Evolutionary conservation across 2,329 filamentous ascomycete genomes (phyloP).

Genomic region (Nigrospora sphaerica): DNA sequence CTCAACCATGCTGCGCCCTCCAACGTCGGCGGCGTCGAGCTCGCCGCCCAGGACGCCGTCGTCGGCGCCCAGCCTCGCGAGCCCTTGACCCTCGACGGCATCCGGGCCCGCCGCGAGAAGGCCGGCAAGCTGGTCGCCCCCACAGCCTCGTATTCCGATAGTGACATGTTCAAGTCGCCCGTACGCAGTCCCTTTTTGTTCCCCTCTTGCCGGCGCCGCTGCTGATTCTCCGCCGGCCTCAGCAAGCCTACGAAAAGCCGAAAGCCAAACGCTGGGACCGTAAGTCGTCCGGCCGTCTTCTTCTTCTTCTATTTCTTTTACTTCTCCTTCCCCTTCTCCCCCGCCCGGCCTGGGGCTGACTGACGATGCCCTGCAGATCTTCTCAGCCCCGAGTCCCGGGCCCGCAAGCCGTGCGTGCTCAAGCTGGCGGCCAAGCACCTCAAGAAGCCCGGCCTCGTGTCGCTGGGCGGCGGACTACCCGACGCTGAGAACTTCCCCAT

Average conservation of each 20-base stretch:
- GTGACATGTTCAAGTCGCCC: conserved; percentile 75
- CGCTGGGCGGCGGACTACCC: conserved; percentile 85
- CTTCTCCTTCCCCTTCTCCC: neutral
- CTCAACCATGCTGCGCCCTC: conserved; percentile 5
- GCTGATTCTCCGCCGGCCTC: conserved; percentile 7
- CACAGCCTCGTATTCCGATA: conserved; percentile 69
- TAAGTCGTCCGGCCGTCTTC: conserved; percentile 40
- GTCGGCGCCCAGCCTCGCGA: conserved; percentile 14
- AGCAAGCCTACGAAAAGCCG: conserved; percentile 53
- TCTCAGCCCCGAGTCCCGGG: conserved; percentile 55
- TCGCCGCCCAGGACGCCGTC: conserved; percentile 11
- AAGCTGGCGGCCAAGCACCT: conserved; percentile 78
- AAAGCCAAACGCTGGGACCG: conserved; percentile 79
- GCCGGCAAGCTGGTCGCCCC: conserved; percentile 67
- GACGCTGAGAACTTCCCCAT: conserved; percentile 92
- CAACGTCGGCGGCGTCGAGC: conserved; percentile 12
- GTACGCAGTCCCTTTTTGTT: conserved; percentile 32
- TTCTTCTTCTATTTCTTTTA: neutral
- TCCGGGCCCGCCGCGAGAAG: conserved; percentile 61
- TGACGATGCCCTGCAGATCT: conserved; percentile 48
- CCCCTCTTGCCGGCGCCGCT: neutral
- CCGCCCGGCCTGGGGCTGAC: conserved; percentile 22
- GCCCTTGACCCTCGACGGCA: conserved; percentile 54
- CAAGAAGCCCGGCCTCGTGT: conserved; percentile 77
- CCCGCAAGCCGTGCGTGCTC: conserved; percentile 60